These are phyloP conservation scores for Chimonanthus salicifolius DNA, from an alignment of 164 flowering plant species.

Conservation along the genomic window DNA sequence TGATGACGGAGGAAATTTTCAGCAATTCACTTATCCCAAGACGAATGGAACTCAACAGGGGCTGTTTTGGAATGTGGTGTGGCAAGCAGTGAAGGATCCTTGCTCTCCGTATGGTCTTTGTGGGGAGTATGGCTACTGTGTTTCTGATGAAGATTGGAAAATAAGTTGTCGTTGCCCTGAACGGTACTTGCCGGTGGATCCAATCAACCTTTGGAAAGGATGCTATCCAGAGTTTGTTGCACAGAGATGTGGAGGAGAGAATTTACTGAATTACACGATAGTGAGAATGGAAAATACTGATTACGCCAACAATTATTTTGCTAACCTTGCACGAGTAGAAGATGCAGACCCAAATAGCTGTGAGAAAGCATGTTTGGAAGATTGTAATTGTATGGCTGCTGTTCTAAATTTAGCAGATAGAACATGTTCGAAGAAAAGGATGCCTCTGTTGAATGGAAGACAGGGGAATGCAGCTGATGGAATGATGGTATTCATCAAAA, in stretches of 20 bases:
- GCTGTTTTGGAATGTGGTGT: slow-evolving; percentile 14
- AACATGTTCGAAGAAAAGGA: slow-evolving; percentile 17
- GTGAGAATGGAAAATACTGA: slow-evolving; percentile 17
- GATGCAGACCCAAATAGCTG: slow-evolving; percentile 15
- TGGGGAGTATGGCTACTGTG: slow-evolving; percentile 22
- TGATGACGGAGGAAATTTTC: slow-evolving; percentile 21
- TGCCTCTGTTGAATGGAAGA: slow-evolving; percentile 21
- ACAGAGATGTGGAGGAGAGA: slow-evolving; percentile 10
- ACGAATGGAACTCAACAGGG: slow-evolving; percentile 5
- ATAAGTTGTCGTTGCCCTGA: slow-evolving; percentile 15
- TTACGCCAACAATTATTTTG: slow-evolving; percentile 1
- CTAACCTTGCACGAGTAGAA: slow-evolving; percentile 10
- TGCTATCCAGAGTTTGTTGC: slow-evolving; percentile 11
- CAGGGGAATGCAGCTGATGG: not conserved
- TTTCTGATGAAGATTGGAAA: slow-evolving; percentile 11
- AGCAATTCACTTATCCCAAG: slow-evolving; percentile 18
- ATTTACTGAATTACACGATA: slow-evolving; percentile 6
- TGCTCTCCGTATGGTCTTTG: slow-evolving; percentile 16
- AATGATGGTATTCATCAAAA: too few relatives aligned
- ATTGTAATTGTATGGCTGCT: slow-evolving; percentile 23
- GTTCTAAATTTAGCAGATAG: slow-evolving; percentile 1
- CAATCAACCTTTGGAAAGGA: slow-evolving; percentile 11
- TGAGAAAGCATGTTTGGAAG: slow-evolving; percentile 17
- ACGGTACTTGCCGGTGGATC: slow-evolving; percentile 19
- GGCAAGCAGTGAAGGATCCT: slow-evolving; percentile 13